A percentile compares a stretch with the other conserved stretches of the same genome.
These are phyloP conservation scores for Volvariella volvacea DNA, from an alignment of 1,284 basidiomycete species.

Conservation along the genomic window DNA sequence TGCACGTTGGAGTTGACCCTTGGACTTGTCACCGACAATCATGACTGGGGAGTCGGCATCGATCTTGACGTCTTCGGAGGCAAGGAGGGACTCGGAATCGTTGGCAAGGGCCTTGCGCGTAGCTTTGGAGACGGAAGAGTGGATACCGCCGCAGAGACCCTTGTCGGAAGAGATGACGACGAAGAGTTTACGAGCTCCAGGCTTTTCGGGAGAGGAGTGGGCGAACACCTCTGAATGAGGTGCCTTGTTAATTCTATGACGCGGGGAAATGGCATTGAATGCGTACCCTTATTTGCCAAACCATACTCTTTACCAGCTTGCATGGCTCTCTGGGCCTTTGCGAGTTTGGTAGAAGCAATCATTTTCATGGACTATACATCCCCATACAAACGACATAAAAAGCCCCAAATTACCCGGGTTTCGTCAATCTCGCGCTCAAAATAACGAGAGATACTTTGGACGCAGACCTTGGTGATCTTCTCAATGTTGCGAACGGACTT, in stretches of 20 bases:
- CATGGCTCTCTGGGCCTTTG: slow-evolving; percentile 96
- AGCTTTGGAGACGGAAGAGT: slow-evolving; percentile 92
- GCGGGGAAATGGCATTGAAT: not conserved
- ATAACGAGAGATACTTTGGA: not conserved
- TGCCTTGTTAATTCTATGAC: not conserved
- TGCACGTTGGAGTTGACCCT: slow-evolving; percentile 80
- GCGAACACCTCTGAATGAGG: slow-evolving; percentile 70
- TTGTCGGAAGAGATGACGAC: slow-evolving; percentile 96
- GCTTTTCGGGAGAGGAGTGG: slow-evolving; percentile 58
- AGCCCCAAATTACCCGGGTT: too few relatives aligned
- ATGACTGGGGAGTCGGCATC: slow-evolving; percentile 67
- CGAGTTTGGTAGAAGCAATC: slow-evolving; percentile 97
- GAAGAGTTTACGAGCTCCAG: slow-evolving; percentile 75
- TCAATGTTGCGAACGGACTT: slow-evolving; percentile 98
- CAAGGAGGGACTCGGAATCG: slow-evolving; percentile 52
- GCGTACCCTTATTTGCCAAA: slow-evolving; percentile 84
- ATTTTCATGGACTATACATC: slow-evolving; percentile 91
- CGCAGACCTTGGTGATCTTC: slow-evolving; percentile 94
- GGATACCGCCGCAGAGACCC: slow-evolving; percentile 99
- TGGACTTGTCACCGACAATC: slow-evolving; percentile 97
- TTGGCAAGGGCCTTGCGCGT: slow-evolving; percentile 66
- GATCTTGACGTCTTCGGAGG: slow-evolving; percentile 42
- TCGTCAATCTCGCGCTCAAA: not conserved
- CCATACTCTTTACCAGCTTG: slow-evolving; percentile 91
- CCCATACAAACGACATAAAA: slow-evolving; percentile 3